These are phyloP conservation scores for Cotoneaster glaucophyllus DNA, from an alignment of 306 rosid species.

Conservation along the genomic window DNA sequence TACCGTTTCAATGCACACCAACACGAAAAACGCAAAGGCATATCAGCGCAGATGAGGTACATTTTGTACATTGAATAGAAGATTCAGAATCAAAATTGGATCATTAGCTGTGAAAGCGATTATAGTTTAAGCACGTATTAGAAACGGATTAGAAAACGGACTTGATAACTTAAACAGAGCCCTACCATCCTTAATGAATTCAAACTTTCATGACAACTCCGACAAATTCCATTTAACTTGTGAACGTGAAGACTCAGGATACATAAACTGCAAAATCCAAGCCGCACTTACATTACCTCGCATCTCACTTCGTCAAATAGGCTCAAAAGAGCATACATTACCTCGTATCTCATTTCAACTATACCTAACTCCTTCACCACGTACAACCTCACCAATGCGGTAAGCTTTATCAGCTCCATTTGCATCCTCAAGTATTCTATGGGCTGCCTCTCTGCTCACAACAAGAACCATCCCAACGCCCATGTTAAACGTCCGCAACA, in stretches of 20 bases:
- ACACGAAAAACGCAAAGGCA: background rate
- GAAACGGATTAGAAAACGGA: background rate
- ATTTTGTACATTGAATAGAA: background rate
- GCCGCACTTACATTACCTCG: background rate
- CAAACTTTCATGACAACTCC: background rate
- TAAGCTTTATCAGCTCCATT: constrained; percentile 29
- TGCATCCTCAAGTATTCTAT: constrained; percentile 37
- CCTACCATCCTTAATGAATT: background rate
- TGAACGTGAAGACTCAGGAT: background rate
- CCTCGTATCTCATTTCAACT: background rate
- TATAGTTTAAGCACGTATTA: background rate
- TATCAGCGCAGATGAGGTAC: background rate
- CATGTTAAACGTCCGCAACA: constrained; percentile 81
- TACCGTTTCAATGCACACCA: background rate
- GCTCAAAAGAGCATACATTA: background rate
- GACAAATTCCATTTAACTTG: background rate
- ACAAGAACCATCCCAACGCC: constrained; percentile 94
- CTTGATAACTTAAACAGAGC: background rate
- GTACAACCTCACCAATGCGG: constrained; percentile 65
- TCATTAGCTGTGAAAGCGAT: background rate
- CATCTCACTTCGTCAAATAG: background rate
- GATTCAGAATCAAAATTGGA: background rate
- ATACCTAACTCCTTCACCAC: constrained; percentile 52
- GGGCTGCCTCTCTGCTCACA: constrained; percentile 52
- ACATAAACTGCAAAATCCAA: background rate